Evolutionary conservation across 2,329 filamentous ascomycete species (phyloP).

Genomic region (Fusarium buxicola): DNA sequence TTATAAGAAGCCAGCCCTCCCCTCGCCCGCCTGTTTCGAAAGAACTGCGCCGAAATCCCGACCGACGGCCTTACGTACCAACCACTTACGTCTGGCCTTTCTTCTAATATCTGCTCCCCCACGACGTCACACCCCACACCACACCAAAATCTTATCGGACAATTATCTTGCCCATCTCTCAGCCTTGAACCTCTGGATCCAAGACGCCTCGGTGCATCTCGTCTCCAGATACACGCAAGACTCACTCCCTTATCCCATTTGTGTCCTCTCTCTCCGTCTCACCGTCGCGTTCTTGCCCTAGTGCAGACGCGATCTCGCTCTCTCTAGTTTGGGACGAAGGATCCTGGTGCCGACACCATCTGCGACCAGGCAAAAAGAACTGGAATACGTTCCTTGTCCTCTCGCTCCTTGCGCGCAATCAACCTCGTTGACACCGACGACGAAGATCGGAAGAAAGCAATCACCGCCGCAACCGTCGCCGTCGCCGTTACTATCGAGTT

Average conservation of each 20-base stretch:
- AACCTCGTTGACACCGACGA: slow-evolving; percentile 49
- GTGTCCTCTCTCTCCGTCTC: slow-evolving; percentile 26
- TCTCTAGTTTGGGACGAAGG: slow-evolving; percentile 41
- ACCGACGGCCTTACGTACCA: slow-evolving; percentile 66
- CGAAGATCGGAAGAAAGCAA: slow-evolving; percentile 52
- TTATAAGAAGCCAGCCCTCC: slow-evolving; percentile 68
- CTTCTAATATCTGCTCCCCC: slow-evolving; percentile 49
- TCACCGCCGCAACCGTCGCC: slow-evolving; percentile 45
- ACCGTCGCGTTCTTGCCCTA: slow-evolving; percentile 25
- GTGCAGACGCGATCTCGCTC: slow-evolving; percentile 38
- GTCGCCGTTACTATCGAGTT: slow-evolving; percentile 50
- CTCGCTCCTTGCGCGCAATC: slow-evolving; percentile 50
- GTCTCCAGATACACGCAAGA: slow-evolving; percentile 16
- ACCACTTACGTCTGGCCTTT: slow-evolving; percentile 60
- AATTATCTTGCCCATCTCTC: slow-evolving; percentile 41
- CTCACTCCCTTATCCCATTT: slow-evolving; percentile 20
- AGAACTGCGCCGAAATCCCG: slow-evolving; percentile 66
- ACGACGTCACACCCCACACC: slow-evolving; percentile 52
- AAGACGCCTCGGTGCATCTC: slow-evolving; percentile 19
- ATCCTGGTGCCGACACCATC: slow-evolving; percentile 42
- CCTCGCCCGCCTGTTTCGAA: slow-evolving; percentile 63
- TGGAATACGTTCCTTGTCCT: slow-evolving; percentile 57
- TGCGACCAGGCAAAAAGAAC: slow-evolving; percentile 52
- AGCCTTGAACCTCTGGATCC: slow-evolving; percentile 24
- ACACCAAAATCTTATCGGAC: slow-evolving; percentile 28